Percentiles rank a stretch among this genome's conserved stretches.
phyloP scores from a whole-genome alignment of 805 yeast species.

The Scheffersomyces amazonensis region DNA sequence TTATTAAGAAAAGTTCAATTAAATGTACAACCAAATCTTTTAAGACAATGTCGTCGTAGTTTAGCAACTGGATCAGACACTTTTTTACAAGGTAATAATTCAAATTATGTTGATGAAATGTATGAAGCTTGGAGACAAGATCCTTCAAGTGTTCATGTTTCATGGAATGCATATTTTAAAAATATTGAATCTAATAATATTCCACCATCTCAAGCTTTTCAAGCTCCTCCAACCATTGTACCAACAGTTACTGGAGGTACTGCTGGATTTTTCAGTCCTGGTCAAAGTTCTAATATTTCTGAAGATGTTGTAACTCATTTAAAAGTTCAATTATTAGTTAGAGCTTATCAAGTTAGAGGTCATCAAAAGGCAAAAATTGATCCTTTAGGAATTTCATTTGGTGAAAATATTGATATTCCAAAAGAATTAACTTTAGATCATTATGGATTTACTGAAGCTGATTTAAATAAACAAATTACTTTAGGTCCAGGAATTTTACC shows the following conservation, averaged over 20 bases:
- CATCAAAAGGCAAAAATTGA: constrained; percentile 94
- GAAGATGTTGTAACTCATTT: constrained; percentile 81
- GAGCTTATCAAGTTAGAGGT: constrained; percentile 99
- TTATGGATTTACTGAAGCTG: constrained; percentile 87
- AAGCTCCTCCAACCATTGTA: constrained; percentile 88
- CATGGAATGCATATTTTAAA: constrained; percentile 97
- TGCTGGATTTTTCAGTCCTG: constrained; percentile 59
- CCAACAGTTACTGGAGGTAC: constrained; percentile 80
- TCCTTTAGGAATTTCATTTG: constrained; percentile 90
- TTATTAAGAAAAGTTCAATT: constrained; percentile 25
- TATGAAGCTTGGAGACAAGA: constrained; percentile 91
- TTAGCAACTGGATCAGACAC: constrained; percentile 51
- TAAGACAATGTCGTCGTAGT: constrained; percentile 12
- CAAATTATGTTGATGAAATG: constrained; percentile 96
- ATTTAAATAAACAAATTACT: constrained; percentile 76
- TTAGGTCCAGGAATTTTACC: constrained; percentile 98
- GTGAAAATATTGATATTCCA: constrained; percentile 63
- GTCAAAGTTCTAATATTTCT: constrained; percentile 40
- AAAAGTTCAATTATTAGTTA: constrained; percentile 92
- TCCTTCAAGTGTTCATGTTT: constrained; percentile 86
- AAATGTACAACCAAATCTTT: not conserved
- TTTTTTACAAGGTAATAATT: constrained; percentile 80
- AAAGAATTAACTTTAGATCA: constrained; percentile 87
- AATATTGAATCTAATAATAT: constrained; percentile 73
- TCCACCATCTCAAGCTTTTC: constrained; percentile 73